Base-by-base conservation (phyloP, 2,329 filamentous ascomycete species). In the Stemphylium beticola region DNA sequence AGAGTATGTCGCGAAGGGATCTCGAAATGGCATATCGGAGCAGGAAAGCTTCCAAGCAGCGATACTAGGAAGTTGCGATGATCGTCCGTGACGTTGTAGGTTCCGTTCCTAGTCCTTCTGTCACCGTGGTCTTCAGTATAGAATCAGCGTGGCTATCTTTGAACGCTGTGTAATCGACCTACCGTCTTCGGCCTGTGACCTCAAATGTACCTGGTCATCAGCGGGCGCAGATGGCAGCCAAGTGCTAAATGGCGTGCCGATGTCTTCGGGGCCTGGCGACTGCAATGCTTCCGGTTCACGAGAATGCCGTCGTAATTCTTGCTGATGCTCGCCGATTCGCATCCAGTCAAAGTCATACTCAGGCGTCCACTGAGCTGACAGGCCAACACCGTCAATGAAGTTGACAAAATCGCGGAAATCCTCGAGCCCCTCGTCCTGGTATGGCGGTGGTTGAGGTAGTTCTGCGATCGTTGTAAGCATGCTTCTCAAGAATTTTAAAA, bases 401-500 rank as follows among this genome's bases (percentile, higher is more conserved):
- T 71, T 71, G 17, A 69, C 67, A 34, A 71, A 71, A 34, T 69
- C 68, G 24, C 68, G 65, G 37, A 71, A 71, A 18, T 71, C 68
- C 22, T 71, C 67, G 29, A 69, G 56, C 6, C 64, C 62, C 55
- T 69, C 65, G 22, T 69, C 66, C 29, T 62, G 57, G 36, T 59
- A 66, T 4, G 53, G 32, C 7, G 51, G 39, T 10, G 40, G 33
- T 18, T 45, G 49, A 14, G 53, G 49, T 4, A 66, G 34, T 11
- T 55, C 58, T 58, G 26, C 15, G n/a, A 24, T 31, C 8, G 22
- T 50, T 5, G 31, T 56, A 29, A 52, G 42, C 24, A 42, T 12
- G 20, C 38, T 18, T 36, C 11, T 29, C n/a, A 20, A 22, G 20
- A 10, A 33, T 14, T n/a, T 12, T 15, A 12, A 36, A 6, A 11